These are phyloP conservation scores for Gamsiella multidivaricata DNA, from an alignment of 192 early-diverging fungal genomes.

Conservation along the genomic window DNA sequence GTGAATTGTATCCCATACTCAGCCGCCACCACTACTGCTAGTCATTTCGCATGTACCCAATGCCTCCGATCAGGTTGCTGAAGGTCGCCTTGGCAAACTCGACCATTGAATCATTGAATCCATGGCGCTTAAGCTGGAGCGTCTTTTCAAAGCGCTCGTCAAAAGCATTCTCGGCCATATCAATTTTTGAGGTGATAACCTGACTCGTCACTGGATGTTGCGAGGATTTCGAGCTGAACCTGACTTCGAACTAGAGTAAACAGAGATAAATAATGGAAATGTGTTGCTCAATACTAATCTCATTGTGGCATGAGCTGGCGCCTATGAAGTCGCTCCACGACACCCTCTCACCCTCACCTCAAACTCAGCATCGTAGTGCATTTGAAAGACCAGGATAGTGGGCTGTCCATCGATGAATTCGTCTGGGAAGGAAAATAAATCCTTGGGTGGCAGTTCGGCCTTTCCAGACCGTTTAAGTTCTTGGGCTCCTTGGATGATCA, in stretches of 20 bases:
- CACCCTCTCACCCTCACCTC: conserved; percentile 53
- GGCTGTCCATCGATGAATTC: conserved; percentile 29
- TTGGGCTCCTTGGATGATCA: conserved; percentile 17
- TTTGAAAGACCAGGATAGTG: conserved; percentile 73
- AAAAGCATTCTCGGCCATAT: conserved; percentile 57
- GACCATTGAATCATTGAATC: conserved; percentile 69
- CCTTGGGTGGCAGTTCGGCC: conserved; percentile 9
- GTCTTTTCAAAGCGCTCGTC: conserved; percentile 79
- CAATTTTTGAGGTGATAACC: conserved; percentile 29
- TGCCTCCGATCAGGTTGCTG: conserved; percentile 89
- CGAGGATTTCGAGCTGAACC: conserved; percentile 40
- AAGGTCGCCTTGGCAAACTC: conserved; percentile 79
- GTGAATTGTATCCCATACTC: too few species aligned
- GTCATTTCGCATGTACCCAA: conserved; percentile 71
- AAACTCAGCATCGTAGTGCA: conserved; percentile 70
- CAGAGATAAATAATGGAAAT: too few species aligned
- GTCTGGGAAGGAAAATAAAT: conserved; percentile 26
- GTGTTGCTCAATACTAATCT: background rate
- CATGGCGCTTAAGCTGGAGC: conserved; percentile 75
- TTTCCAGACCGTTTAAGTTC: conserved; percentile 10
- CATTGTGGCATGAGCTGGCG: background rate
- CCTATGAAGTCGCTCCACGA: background rate
- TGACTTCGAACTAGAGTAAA: conserved; percentile 48
- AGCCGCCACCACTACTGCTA: too few species aligned
- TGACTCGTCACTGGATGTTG: conserved; percentile 26